phyloP scores from a whole-genome alignment of 768 basidiomycete species.

The Pulveroboletus sp. region DNA sequence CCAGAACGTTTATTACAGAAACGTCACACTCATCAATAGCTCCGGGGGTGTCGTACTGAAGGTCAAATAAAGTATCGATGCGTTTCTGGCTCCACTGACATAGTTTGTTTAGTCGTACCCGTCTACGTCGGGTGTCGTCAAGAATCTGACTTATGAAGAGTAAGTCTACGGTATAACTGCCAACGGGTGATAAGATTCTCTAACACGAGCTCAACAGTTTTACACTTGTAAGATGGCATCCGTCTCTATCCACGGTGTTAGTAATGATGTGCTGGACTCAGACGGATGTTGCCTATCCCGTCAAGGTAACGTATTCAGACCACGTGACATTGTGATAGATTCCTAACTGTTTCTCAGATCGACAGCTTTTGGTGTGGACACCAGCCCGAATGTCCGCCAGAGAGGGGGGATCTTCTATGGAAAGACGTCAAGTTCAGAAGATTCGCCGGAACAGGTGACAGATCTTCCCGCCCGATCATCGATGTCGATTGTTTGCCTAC shows the following conservation, averaged over 20 bases:
- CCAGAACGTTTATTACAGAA: constrained; percentile 10
- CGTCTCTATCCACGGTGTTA: background rate
- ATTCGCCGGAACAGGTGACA: constrained; percentile 11
- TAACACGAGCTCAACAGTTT: constrained; percentile 6
- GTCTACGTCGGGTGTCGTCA: constrained; percentile 5
- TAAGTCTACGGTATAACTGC: background rate
- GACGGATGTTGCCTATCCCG: constrained; percentile 3
- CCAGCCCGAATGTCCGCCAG: no score
- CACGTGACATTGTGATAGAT: background rate
- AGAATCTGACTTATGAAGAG: constrained; percentile 12
- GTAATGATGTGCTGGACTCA: background rate
- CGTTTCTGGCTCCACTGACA: background rate
- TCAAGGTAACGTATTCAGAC: constrained; percentile 5
- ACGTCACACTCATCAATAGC: background rate
- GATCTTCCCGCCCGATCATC: background rate
- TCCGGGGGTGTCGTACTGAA: constrained; percentile 6
- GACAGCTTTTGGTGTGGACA: constrained; percentile 2
- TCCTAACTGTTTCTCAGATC: background rate
- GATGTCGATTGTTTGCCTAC: background rate
- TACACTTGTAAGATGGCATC: constrained; percentile 2
- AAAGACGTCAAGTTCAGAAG: constrained; percentile 4
- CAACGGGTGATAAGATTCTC: no score
- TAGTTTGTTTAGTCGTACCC: constrained; percentile 9
- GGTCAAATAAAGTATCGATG: background rate
- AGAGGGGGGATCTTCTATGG: constrained; percentile 9